Evolutionary conservation across 1,284 basidiomycete species (phyloP), one percentile per base, ranked within the genome.

Genomic region (Megacollybia platyphylla): DNA sequence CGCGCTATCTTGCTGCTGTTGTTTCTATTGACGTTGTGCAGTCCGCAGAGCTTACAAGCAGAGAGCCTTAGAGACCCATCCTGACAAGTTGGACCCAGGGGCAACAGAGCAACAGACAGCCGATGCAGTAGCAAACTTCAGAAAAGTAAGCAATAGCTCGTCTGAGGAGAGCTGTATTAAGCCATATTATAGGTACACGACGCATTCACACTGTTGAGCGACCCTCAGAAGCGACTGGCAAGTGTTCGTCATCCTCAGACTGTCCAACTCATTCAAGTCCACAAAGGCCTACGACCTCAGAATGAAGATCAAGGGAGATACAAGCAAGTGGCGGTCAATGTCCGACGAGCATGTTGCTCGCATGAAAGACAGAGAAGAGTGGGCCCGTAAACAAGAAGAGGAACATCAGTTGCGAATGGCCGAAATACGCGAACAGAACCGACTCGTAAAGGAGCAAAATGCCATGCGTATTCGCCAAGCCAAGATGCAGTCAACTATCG

Each of bases 21-120:
- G 4, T 34, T 11, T 15, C 31, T 2, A 7, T 6, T 34, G 6
- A 11, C 31, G 4, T 34, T 3, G 6, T 11, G 11, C 44, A 81
- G 78, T 81, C 46, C 70, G 73, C 43, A 75, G 65, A 52, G 79
- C 76, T 2, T 81, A 80, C 57, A 73, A 68, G 49, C 68, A 67
- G 47, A 71, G 67, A 46, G 76, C 70, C 7, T 60, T 81, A 26
- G 71, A 73, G 53, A 81, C 79, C 5, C 78, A 81, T 53, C 78
- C 78, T 7, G 78, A 81, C 51, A 78, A 77, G 51, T 66, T 77
- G 32, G 68, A 70, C 10, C 71, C 67, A 27, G 55, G 55, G 17
- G 67, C 70, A 4, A 64, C 57, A 32, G 61, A 65, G 28, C 57
- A 62, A 41, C 68, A 70, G 42, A 75, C 68, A 52, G 61, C 66